These are phyloP conservation scores for Ophiostoma pallidulum DNA, from an alignment of 2,329 filamentous ascomycete genomes.

Conservation along the genomic window DNA sequence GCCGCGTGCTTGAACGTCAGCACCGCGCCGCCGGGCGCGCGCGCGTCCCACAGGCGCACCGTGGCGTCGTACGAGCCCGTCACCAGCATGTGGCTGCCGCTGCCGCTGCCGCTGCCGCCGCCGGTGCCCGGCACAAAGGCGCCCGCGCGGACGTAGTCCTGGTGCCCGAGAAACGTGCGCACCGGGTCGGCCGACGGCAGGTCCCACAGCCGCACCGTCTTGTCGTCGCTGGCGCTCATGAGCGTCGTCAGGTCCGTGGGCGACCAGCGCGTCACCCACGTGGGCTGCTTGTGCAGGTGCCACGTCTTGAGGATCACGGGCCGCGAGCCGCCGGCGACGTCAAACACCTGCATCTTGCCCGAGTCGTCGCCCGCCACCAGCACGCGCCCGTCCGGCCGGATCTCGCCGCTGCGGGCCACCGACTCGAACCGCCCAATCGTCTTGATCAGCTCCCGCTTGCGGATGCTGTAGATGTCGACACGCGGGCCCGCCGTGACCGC, in stretches of 20 bases:
- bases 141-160: slow-evolving; percentile 84
- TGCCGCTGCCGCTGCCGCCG: neutral
- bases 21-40: slow-evolving; percentile 56
- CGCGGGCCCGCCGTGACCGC: slow-evolving; percentile 90
- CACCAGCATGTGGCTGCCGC: slow-evolving; percentile 59
- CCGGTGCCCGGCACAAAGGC: slow-evolving; percentile 64
- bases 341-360: slow-evolving; percentile 90
- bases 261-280: slow-evolving; percentile 89
- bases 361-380: slow-evolving; percentile 86
- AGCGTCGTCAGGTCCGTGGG: slow-evolving; percentile 76
- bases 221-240: slow-evolving; percentile 86
- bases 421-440: slow-evolving; percentile 92
- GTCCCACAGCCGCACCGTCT: slow-evolving; percentile 90
- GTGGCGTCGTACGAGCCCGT: slow-evolving; percentile 94
- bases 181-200: slow-evolving; percentile 69
- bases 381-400: slow-evolving; percentile 79
- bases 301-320: slow-evolving; percentile 92
- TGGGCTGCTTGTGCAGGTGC: slow-evolving; percentile 87
- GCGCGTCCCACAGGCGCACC: slow-evolving; percentile 86
- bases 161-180: slow-evolving; percentile 73
- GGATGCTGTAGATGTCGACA: slow-evolving; percentile 86
- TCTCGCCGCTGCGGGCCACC: slow-evolving; percentile 79
- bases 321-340: slow-evolving; percentile 55
- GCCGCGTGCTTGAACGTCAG: slow-evolving; percentile 95
- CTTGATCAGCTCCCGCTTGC: slow-evolving; percentile 84